phyloP scores from a whole-genome alignment of 2,329 filamentous ascomycete genomes.

The Akanthomyces uredinophilus region DNA sequence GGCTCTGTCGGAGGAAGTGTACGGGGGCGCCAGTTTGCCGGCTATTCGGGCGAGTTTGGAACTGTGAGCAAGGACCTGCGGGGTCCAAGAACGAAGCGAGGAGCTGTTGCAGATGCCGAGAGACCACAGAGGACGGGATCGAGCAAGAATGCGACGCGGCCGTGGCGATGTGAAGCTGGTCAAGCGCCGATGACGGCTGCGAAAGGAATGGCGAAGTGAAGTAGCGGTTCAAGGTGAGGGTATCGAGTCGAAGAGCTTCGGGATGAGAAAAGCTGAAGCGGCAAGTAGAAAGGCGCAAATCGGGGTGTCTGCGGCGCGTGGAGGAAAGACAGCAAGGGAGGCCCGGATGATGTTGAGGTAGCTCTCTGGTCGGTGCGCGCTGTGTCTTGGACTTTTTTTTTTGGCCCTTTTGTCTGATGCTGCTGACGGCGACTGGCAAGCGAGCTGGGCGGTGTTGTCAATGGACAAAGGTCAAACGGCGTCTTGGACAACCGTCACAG shows the following conservation, averaged over 20 bases:
- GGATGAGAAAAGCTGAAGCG: background rate
- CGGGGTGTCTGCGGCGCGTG: background rate
- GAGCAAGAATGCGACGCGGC: background rate
- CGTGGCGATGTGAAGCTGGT: background rate
- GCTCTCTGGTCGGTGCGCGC: background rate
- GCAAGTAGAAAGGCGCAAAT: background rate
- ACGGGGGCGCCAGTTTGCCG: conserved; percentile 8
- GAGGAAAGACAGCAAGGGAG: background rate
- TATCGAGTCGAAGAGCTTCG: background rate
- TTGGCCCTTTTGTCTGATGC: background rate
- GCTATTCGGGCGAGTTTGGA: background rate
- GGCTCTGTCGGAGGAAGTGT: background rate
- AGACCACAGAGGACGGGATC: background rate
- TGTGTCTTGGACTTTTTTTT: background rate
- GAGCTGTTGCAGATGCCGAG: background rate
- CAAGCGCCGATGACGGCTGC: background rate
- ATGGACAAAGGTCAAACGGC: background rate
- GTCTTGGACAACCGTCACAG: background rate
- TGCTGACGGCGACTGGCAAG: background rate
- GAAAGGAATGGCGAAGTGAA: background rate
- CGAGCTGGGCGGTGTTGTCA: background rate
- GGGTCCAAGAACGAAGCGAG: background rate
- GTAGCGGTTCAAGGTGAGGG: background rate
- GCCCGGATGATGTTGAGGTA: background rate
- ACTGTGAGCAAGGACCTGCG: background rate